These are phyloP conservation scores for Coccomyxa sp. DNA, from an alignment of 139 green algal genomes.

Conservation along the genomic window DNA sequence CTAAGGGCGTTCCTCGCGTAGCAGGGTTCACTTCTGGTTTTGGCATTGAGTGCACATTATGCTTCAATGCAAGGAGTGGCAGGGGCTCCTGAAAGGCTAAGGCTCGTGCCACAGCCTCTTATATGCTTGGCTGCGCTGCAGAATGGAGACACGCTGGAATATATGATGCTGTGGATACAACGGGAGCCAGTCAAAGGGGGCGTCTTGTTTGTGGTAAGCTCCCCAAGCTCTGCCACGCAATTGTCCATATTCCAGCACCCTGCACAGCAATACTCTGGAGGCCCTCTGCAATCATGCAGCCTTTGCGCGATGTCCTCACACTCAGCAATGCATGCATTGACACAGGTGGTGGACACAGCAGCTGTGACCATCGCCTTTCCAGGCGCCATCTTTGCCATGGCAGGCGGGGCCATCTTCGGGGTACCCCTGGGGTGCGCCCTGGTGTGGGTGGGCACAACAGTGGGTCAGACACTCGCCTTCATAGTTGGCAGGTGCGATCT, in stretches of 20 bases:
- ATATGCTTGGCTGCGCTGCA: not conserved
- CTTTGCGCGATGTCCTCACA: not conserved
- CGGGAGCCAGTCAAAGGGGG: constrained; percentile 13
- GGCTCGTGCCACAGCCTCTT: too few species aligned
- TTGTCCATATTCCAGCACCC: not conserved
- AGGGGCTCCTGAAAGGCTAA: too few species aligned
- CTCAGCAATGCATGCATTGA: not conserved
- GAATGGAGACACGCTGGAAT: constrained; percentile 8
- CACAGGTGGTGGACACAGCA: constrained; percentile 4
- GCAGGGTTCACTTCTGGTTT: not conserved
- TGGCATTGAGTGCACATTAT: too few species aligned
- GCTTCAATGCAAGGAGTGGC: too few species aligned
- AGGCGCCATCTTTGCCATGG: constrained; percentile 70
- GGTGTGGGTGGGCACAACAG: constrained; percentile 33
- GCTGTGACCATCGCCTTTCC: constrained; percentile 12
- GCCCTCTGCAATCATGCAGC: not conserved
- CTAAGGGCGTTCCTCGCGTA: not conserved
- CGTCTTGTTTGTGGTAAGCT: constrained; percentile 11
- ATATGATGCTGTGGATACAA: constrained; percentile 15
- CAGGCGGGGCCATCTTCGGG: constrained; percentile 19
- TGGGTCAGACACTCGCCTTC: constrained; percentile 51
- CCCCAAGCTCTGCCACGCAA: not conserved
- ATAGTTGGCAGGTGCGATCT: constrained; percentile 18
- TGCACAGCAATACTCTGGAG: not conserved
- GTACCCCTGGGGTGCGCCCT: constrained; percentile 4